Evolutionary conservation across 148 eudicot genomes (phyloP).

Genomic region (Spergularia bocconei): DNA sequence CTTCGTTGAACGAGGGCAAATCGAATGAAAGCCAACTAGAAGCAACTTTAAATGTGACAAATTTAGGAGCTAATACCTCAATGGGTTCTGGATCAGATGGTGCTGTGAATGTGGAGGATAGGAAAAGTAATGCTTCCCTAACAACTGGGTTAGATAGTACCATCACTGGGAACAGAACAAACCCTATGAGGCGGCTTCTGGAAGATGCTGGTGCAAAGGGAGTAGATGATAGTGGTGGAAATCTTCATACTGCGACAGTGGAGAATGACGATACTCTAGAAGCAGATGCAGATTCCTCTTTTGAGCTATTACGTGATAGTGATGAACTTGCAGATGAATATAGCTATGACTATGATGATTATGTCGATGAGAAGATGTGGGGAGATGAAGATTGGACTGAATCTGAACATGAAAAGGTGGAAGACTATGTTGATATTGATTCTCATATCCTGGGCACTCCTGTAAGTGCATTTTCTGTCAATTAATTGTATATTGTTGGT

Average conservation of each 20-base stretch:
- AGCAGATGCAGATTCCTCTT: conserved; percentile 93
- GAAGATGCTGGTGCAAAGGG: conserved; percentile 47
- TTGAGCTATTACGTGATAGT: conserved; percentile 77
- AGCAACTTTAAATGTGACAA: conserved; percentile 26
- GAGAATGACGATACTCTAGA: conserved; percentile 75
- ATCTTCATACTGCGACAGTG: conserved; percentile 65
- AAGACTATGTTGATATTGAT: conserved; percentile 79
- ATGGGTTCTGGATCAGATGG: conserved; percentile 38
- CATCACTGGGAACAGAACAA: conserved; percentile 40
- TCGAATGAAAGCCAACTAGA: conserved; percentile 27
- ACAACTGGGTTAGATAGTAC: conserved; percentile 38
- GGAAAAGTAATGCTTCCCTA: conserved; percentile 32
- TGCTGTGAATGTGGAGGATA: conserved; percentile 35
- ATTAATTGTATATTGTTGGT: not conserved
- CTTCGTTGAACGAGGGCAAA: conserved; percentile 18
- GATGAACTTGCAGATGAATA: conserved; percentile 96
- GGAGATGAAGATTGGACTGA: conserved; percentile 97
- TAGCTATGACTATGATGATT: conserved; percentile 96
- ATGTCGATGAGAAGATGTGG: conserved; percentile 91
- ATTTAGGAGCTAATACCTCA: conserved; percentile 26
- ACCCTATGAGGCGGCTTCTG: conserved; percentile 63
- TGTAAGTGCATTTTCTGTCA: conserved; percentile 45
- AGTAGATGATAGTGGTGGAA: conserved; percentile 31
- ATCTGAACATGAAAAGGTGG: conserved; percentile 63
- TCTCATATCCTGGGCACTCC: conserved; percentile 91